Evolutionary conservation across 768 basidiomycete genomes (phyloP).

Genomic region (Termitomyces sp.): DNA sequence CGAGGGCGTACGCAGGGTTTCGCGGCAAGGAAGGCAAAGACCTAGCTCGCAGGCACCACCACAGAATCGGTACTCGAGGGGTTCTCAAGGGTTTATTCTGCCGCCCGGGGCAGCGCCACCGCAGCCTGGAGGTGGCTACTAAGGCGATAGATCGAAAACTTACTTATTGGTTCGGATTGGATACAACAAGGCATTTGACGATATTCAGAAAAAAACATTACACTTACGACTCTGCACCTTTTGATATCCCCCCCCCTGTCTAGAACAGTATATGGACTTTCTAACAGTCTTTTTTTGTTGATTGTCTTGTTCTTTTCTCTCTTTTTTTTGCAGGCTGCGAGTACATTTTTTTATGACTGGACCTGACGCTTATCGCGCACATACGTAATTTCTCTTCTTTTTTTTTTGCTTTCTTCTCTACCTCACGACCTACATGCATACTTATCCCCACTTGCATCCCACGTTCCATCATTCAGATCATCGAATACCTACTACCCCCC

Average conservation of each 20-base stretch:
- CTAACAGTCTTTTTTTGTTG: background rate
- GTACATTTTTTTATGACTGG: background rate
- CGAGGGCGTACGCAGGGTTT: conserved; percentile 75
- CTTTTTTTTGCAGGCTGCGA: background rate
- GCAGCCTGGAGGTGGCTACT: background rate
- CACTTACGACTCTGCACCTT: background rate
- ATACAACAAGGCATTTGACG: background rate
- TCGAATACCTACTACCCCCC: background rate
- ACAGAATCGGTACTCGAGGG: conserved; percentile 18
- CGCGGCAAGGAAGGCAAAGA: conserved; percentile 52
- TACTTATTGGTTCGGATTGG: background rate
- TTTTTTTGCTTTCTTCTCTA: background rate
- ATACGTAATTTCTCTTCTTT: background rate
- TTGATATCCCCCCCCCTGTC: background rate
- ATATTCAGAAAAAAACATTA: background rate
- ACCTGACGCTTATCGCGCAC: background rate
- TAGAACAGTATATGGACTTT: background rate
- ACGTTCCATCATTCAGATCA: background rate
- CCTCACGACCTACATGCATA: background rate
- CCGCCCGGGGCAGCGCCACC: conserved; percentile 1
- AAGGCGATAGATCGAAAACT: background rate
- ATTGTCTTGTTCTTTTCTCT: background rate
- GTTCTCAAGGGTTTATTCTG: conserved; percentile 6
- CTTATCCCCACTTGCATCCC: background rate
- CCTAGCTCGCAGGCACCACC: conserved; percentile 54